Evolutionary conservation across 441 rosid species (phyloP).

Genomic region (Corymbia citriodora): DNA sequence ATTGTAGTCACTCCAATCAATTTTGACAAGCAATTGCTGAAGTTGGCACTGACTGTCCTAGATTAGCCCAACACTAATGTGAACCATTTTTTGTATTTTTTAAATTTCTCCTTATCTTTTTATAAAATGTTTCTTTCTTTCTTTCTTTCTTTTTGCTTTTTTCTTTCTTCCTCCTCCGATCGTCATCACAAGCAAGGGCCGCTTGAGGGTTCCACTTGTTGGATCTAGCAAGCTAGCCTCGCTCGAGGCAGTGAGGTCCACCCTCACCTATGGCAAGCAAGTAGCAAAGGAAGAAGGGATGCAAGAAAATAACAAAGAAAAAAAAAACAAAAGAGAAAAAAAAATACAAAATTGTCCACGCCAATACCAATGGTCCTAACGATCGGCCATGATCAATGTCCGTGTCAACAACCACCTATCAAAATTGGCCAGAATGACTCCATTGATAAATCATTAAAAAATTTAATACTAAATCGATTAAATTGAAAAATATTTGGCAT

Average conservation of each 20-base stretch:
- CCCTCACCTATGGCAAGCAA: accelerated
- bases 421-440: accelerated
- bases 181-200: accelerated
- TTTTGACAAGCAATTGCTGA: accelerated
- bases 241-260: accelerated
- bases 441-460: accelerated
- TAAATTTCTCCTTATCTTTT: accelerated
- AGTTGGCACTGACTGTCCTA: accelerated
- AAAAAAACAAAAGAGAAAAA: no score
- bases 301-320: no score
- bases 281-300: background rate
- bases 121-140: background rate
- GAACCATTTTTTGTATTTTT: background rate
- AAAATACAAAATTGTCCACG: accelerated
- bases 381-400: background rate
- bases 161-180: no score
- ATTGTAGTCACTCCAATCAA: accelerated
- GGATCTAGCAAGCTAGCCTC: accelerated
- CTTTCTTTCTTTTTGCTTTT: background rate
- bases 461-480: accelerated
- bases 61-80: accelerated
- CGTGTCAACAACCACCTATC: accelerated
- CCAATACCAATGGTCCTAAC: accelerated
- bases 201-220: accelerated
- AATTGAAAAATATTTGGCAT: background rate